Evolutionary conservation across 345 rosid genomes (phyloP), one percentile per base, ranked within the genome.

Genomic region (Nephelium lappaceum): DNA sequence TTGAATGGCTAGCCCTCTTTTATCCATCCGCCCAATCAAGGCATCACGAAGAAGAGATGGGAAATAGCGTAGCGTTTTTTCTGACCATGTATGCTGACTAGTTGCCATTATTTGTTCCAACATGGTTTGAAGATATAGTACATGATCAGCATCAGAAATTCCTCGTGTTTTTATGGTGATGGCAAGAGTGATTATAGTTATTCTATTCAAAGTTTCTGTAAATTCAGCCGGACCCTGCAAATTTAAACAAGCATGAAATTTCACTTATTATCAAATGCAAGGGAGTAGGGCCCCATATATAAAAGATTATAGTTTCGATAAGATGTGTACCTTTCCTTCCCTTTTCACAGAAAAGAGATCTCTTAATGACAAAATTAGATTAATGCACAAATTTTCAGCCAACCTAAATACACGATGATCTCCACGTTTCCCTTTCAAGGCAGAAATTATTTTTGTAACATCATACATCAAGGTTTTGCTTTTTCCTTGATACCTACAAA

Each of bases 11-110:
- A 75, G 45, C 60, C 93, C 92, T 81, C 91, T 85, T 85, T 94
- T 91, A 83, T 96, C 95, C 31, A 85, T 78, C 74, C 97, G 85
- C 76, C 87, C 90, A 43, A 16, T 81, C 84, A 96, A 87, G 79
- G 89, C 84, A 14, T 94, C 95, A 41, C 87, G 94, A 79, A 96
- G 95, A 81, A 94, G 89, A 43, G 93, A 74, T 25, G 99, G 98
- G 83, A 96, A 96, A 83, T 93, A 84, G 57, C 88, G 87, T 49
- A 96, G 79, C 25, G 97, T 96, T 82, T 93, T 94, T 78, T 96
- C 93, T 51, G 99, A 96, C 99, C 99, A 96, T 19, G 93, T 88
- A 84, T 96, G 99, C 75, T 91, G 95, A 85, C 97, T 94, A 73
- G 97, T 89, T 67, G 93, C 93, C 78, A 96, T 84, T 83, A 96